These are phyloP conservation scores for Prunus yedoensis DNA, from an alignment of 331 rosid species.

Conservation along the genomic window DNA sequence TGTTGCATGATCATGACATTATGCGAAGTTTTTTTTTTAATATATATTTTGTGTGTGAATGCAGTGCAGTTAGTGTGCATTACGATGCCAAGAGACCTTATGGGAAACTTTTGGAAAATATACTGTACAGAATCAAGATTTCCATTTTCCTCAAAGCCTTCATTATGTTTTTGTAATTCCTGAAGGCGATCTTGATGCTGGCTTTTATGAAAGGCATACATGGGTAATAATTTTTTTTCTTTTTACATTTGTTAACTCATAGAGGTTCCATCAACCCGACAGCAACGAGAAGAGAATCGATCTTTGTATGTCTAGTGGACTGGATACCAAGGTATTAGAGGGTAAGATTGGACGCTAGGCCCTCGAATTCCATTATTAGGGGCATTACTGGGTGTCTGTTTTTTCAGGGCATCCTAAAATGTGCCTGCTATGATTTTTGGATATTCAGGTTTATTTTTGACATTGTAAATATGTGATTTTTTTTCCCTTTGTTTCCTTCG, in stretches of 20 bases:
- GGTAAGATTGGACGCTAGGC: constrained; percentile 10
- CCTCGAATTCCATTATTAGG: constrained; percentile 11
- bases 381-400: constrained; percentile 34
- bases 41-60: constrained; percentile 19
- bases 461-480: constrained; percentile 33
- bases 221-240: constrained; percentile 17
- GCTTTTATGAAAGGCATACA: constrained; percentile 44
- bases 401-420: constrained; percentile 37
- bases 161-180: constrained; percentile 36
- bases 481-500: neutral
- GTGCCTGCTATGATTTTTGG: constrained; percentile 13
- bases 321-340: neutral
- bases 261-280: constrained; percentile 30
- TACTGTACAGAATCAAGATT: constrained; percentile 70
- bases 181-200: constrained; percentile 59
- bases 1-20: neutral
- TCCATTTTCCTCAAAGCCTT: constrained; percentile 41
- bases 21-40: neutral
- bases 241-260: constrained; percentile 25
- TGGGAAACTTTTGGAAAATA: constrained; percentile 44
- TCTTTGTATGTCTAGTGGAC: constrained; percentile 21
- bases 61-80: constrained; percentile 58
- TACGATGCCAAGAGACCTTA: constrained; percentile 32
- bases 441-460: constrained; percentile 12
- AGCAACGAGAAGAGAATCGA: constrained; percentile 12